Conservation (phyloP, 2,329 filamentous ascomycete species). For the Ceratocystis lukuohia region DNA sequence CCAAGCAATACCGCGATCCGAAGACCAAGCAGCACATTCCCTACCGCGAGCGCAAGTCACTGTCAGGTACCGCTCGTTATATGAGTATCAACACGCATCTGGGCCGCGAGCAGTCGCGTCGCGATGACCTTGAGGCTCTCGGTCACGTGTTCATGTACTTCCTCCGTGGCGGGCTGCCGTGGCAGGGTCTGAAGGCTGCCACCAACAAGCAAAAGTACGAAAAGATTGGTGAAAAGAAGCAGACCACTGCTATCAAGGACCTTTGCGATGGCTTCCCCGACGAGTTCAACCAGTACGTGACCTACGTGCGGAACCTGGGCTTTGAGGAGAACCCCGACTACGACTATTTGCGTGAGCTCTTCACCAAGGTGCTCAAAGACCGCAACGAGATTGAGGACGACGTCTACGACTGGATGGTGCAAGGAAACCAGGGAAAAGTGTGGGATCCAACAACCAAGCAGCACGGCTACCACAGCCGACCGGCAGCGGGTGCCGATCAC, state of each 20-base stretch:
- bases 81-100: conserved; percentile 99
- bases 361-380: conserved; percentile 91
- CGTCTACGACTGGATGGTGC: conserved; percentile 99
- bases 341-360: conserved; percentile 90
- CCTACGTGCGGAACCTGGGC: conserved; percentile 91
- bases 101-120: conserved; percentile 85
- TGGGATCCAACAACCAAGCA: conserved; percentile 67
- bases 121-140: conserved; percentile 86
- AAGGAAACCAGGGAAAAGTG: conserved; percentile 62
- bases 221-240: conserved; percentile 99
- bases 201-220: conserved; percentile 96
- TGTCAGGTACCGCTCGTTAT: conserved; percentile 92
- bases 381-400: conserved; percentile 91
- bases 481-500: conserved; percentile 29
- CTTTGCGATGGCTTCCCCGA: conserved; percentile 92
- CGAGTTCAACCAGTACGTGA: conserved; percentile 95
- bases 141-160: conserved; percentile 67
- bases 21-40: conserved; percentile 99
- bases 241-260: conserved; percentile 93
- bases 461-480: conserved; percentile 31
- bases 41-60: conserved; percentile 89
- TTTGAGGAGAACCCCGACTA: conserved; percentile 99
- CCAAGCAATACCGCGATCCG: conserved; percentile 96
- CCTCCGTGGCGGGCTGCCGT: conserved; percentile 54
- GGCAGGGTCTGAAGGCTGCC: conserved; percentile 60